Percentiles rank a stretch among this genome's conserved stretches.
These are phyloP conservation scores for Leishmania braziliensis DNA, from an alignment of 208 protist genomes.

Conservation along the genomic window DNA sequence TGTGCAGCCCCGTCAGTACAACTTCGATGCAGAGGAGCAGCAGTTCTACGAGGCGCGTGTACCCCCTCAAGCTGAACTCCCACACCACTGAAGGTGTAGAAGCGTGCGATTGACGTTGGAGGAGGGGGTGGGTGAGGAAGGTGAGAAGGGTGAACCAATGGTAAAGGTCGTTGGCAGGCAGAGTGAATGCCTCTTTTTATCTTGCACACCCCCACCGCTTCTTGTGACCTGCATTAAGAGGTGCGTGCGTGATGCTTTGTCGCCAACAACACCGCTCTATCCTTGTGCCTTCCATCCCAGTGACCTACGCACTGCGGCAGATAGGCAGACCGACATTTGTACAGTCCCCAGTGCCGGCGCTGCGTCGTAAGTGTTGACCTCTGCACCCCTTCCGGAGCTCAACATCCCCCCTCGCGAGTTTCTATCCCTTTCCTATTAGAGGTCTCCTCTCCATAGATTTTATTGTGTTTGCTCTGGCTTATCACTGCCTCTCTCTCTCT, in stretches of 20 bases:
- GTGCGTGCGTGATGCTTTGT: background rate
- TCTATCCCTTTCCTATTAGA: conserved; percentile 22
- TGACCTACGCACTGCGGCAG: background rate
- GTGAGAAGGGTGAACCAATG: too few species aligned
- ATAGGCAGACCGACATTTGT: background rate
- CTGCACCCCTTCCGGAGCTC: background rate
- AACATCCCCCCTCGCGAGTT: background rate
- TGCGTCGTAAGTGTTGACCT: background rate
- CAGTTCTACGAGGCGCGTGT: conserved; percentile 10
- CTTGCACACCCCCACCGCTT: background rate
- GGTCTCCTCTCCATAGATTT: background rate
- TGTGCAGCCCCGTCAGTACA: conserved; percentile 11
- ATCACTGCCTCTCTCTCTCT: background rate
- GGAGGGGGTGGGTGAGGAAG: background rate
- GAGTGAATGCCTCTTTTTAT: background rate
- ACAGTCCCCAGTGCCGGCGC: background rate
- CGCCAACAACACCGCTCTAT: background rate
- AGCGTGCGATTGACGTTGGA: background rate
- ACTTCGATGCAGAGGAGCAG: conserved; percentile 14
- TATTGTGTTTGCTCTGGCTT: conserved; percentile 13
- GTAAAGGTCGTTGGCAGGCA: background rate
- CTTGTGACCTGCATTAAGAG: background rate
- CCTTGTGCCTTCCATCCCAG: background rate
- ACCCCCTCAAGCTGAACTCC: background rate
- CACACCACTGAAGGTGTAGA: background rate